These are phyloP conservation scores for Cryphonectria nitschkei DNA, from an alignment of 2,329 filamentous ascomycete genomes.

Conservation along the genomic window DNA sequence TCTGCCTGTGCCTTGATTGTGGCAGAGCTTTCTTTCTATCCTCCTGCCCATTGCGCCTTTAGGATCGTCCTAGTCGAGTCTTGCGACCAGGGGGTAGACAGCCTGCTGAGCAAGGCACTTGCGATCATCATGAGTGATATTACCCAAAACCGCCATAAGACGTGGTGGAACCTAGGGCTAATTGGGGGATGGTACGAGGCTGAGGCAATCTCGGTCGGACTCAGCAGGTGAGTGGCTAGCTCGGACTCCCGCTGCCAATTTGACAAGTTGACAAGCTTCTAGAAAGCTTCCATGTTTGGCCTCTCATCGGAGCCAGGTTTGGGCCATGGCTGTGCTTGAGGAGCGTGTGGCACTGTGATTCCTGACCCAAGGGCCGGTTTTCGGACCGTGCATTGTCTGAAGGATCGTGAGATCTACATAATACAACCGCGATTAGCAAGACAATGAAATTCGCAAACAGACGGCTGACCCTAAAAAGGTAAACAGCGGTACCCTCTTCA, in stretches of 20 bases:
- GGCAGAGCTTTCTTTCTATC: background rate
- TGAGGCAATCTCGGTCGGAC: background rate
- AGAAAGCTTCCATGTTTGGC: constrained; percentile 19
- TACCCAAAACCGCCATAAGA: background rate
- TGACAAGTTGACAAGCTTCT: constrained; percentile 16
- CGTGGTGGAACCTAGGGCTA: background rate
- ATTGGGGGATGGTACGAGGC: background rate
- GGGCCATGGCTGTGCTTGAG: background rate
- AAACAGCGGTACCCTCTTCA: background rate
- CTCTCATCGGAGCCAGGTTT: background rate
- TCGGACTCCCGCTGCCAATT: background rate
- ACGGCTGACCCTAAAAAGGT: background rate
- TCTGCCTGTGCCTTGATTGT: background rate
- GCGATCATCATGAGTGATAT: background rate
- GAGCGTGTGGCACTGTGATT: background rate
- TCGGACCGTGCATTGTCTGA: background rate
- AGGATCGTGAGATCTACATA: background rate
- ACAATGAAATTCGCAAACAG: background rate
- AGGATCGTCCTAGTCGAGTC: background rate
- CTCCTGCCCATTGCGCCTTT: background rate
- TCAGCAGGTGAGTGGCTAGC: background rate
- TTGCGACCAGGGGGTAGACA: background rate
- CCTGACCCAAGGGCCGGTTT: background rate
- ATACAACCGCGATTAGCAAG: background rate
- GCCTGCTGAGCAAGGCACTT: background rate